Conservation (phyloP, 257 asterid genomes). For the Fraxinus anomala region DNA sequence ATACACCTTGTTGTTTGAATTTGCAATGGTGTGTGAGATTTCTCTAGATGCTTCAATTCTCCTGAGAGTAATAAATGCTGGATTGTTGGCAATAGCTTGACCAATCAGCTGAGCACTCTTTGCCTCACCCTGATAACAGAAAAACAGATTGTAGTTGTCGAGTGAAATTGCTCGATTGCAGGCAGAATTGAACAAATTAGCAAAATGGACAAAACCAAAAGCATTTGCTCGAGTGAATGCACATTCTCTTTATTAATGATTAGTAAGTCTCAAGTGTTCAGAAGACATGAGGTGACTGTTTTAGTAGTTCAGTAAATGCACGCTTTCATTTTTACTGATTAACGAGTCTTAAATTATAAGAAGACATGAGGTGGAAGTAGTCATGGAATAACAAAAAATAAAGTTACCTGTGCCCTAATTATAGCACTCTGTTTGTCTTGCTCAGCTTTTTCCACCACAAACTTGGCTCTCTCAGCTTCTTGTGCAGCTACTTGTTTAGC, state of each 20-base stretch:
- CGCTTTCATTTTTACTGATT: not conserved
- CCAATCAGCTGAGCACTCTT: conserved; percentile 66
- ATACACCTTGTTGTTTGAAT: conserved; percentile 49
- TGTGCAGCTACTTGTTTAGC: conserved; percentile 42
- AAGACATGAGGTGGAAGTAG: not conserved
- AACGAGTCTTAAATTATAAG: not conserved
- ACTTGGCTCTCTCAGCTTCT: conserved; percentile 45
- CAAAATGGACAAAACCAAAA: not conserved
- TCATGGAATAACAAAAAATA: not conserved
- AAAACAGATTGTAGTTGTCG: not conserved
- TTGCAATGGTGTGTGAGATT: conserved; percentile 37
- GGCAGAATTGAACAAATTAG: not conserved
- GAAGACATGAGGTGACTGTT: not conserved
- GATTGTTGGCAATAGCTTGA: conserved; percentile 57
- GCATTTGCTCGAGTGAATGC: not conserved
- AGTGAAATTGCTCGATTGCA: not conserved
- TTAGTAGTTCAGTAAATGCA: not conserved
- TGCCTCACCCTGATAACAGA: conserved; percentile 55
- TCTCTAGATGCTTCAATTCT: conserved; percentile 62
- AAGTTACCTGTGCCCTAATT: conserved; percentile 31
- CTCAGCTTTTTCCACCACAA: conserved; percentile 39
- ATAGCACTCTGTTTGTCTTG: conserved; percentile 34
- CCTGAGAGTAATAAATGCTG: conserved; percentile 54
- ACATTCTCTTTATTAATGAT: not conserved
- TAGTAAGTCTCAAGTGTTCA: not conserved